phyloP scores from a whole-genome alignment of 352 stramenopile species.

The Phytopythium sindhum region DNA sequence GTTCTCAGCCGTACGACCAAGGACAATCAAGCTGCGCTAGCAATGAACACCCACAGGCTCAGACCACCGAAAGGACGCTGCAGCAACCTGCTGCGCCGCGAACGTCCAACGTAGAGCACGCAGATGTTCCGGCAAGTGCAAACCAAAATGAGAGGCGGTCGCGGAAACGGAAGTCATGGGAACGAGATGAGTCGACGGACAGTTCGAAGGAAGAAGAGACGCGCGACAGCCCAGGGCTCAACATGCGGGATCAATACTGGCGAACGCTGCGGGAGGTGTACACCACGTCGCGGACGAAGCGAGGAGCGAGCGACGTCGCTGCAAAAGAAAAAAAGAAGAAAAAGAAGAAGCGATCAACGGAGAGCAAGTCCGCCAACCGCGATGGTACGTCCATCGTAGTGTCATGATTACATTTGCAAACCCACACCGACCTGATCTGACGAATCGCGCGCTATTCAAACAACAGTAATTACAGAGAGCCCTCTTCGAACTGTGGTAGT shows the following conservation, averaged over 20 bases:
- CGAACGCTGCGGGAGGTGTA: conserved; percentile 52
- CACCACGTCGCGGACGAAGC: conserved; percentile 14
- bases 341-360: conserved; percentile 19
- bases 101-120: not conserved
- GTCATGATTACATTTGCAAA: conserved; percentile 15
- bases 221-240: not conserved
- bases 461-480: not conserved
- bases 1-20: not conserved
- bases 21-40: not conserved
- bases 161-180: conserved; percentile 5
- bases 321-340: conserved; percentile 11
- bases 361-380: not conserved
- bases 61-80: not conserved
- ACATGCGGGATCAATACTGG: conserved; percentile 28
- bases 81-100: not conserved
- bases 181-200: conserved; percentile 7
- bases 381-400: conserved; percentile 2
- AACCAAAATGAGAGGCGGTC: not conserved
- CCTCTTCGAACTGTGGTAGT: conserved; percentile 28
- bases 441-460: not conserved
- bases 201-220: conserved; percentile 5
- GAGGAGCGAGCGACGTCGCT: conserved; percentile 3
- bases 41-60: not conserved
- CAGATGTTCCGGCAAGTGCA: not conserved
- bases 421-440: not conserved